Percentiles rank a stretch among this genome's conserved stretches.
Evolutionary conservation across 345 rosid genomes (phyloP).

Genomic region (Eucalyptus sp.): DNA sequence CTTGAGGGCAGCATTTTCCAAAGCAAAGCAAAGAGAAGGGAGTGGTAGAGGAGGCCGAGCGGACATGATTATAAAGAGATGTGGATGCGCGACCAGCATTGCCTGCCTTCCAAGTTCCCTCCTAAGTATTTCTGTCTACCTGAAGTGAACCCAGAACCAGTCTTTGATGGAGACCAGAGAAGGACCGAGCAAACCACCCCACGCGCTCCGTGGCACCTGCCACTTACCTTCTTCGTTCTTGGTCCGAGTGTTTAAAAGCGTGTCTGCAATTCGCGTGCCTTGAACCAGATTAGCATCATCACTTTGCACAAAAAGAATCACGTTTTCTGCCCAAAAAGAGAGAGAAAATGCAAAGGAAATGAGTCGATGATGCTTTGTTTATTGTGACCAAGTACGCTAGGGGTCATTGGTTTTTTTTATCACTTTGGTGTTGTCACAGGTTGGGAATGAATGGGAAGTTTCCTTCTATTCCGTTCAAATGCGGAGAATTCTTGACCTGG

Average conservation of each 20-base stretch:
- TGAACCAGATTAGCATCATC: not conserved
- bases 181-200: not conserved
- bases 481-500: not conserved
- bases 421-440: not conserved
- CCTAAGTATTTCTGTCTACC: not conserved
- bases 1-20: not conserved
- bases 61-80: not conserved
- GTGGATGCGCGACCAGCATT: slow-evolving; percentile 1
- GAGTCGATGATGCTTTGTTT: not conserved
- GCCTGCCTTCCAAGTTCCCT: not conserved
- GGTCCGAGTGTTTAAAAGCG: not conserved
- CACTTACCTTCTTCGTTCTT: not conserved
- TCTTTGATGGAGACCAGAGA: not conserved
- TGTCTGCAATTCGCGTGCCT: not conserved
- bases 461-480: not conserved
- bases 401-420: not conserved
- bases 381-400: not conserved
- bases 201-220: not conserved
- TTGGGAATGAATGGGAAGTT: not conserved
- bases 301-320: not conserved
- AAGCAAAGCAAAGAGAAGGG: not conserved
- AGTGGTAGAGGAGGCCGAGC: not conserved
- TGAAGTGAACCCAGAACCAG: not conserved
- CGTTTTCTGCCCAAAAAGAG: not conserved
- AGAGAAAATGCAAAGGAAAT: not conserved